Evolutionary conservation across 2,329 filamentous ascomycete genomes (phyloP).

Genomic region (Stagonosporopsis rhizophila): DNA sequence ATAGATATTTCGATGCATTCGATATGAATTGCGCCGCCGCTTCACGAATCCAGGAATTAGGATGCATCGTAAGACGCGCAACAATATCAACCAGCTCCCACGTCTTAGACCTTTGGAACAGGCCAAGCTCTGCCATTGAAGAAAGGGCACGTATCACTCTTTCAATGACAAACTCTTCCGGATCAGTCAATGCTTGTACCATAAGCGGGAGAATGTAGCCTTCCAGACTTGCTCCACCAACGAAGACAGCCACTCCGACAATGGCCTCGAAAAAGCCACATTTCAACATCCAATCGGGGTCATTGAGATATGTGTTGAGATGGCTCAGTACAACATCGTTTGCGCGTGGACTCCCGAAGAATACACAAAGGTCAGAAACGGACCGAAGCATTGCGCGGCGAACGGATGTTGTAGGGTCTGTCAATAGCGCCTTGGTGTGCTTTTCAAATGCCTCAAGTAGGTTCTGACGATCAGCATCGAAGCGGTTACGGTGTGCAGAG

Average conservation of each 20-base stretch:
- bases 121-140: conserved; percentile 83
- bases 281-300: conserved; percentile 94
- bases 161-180: conserved; percentile 93
- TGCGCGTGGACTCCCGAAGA: conserved; percentile 89
- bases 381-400: conserved; percentile 90
- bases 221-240: conserved; percentile 87
- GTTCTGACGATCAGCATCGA: conserved; percentile 84
- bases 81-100: conserved; percentile 90
- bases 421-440: conserved; percentile 88
- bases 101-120: conserved; percentile 82
- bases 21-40: conserved; percentile 85
- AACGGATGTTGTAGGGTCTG: conserved; percentile 84
- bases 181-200: conserved; percentile 91
- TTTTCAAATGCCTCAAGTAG: conserved; percentile 83
- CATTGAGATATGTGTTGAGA: conserved; percentile 95
- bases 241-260: conserved; percentile 87
- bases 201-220: conserved; percentile 96
- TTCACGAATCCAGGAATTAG: conserved; percentile 94
- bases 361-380: conserved; percentile 89
- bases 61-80: conserved; percentile 87
- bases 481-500: conserved; percentile 78
- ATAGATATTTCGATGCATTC: conserved; percentile 76
- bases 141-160: conserved; percentile 87
- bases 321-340: conserved; percentile 97
- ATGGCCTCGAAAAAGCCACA: conserved; percentile 97